Conservation (phyloP, 2,329 filamentous ascomycete species). For the Aureobasidium sp. region DNA sequence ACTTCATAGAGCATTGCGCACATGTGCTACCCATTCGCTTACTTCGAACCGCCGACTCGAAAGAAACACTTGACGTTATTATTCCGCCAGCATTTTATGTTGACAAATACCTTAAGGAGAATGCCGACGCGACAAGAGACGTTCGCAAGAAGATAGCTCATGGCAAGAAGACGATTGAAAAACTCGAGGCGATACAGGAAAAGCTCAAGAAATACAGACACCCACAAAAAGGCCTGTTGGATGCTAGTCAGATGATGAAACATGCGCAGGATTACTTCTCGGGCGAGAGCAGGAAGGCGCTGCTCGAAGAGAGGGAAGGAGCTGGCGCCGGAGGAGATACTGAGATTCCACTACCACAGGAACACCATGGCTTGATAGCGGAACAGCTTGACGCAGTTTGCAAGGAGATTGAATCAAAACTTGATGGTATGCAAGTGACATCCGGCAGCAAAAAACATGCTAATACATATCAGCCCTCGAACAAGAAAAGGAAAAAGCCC, state of each 20-base stretch:
- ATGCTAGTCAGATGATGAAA: slow-evolving; percentile 15
- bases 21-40: slow-evolving; percentile 50
- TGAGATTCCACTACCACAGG: slow-evolving; percentile 18
- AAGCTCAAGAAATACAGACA: slow-evolving; percentile 31
- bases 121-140: slow-evolving; percentile 40
- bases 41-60: slow-evolving; percentile 30
- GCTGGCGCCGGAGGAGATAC: slow-evolving; percentile 17
- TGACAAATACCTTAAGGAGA: slow-evolving; percentile 53
- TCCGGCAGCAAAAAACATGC: neutral
- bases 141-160: slow-evolving; percentile 39
- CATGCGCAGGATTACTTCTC: slow-evolving; percentile 29
- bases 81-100: slow-evolving; percentile 50
- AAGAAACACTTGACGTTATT: slow-evolving; percentile 38
- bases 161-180: slow-evolving; percentile 25
- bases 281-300: slow-evolving; percentile 22
- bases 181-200: slow-evolving; percentile 31
- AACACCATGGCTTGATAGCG: slow-evolving; percentile 24
- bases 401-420: slow-evolving; percentile 27
- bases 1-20: slow-evolving; percentile 40
- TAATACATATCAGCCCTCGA: slow-evolving; percentile 18
- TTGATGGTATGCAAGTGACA: slow-evolving; percentile 16
- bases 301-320: slow-evolving; percentile 19
- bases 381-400: slow-evolving; percentile 31
- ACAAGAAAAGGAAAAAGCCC: slow-evolving; percentile 27
- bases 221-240: neutral